Percentiles rank a stretch among this genome's conserved stretches.
phyloP scores from a whole-genome alignment of 768 basidiomycete species.

The Mycena chlorophos region DNA sequence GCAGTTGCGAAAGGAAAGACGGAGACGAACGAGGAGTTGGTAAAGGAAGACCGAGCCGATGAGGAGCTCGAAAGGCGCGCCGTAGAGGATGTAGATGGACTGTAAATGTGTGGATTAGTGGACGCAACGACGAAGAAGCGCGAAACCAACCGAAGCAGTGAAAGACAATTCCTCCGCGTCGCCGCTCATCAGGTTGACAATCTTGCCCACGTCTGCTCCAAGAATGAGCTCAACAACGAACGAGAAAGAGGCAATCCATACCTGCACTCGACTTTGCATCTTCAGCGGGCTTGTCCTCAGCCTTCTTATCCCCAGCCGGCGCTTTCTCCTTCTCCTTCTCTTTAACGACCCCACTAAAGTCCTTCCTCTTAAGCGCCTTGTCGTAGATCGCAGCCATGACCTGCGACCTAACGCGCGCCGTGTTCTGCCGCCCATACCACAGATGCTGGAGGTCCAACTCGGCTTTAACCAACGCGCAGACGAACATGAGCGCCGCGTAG shows the following conservation, averaged over 20 bases:
- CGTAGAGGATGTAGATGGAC: constrained; percentile 2
- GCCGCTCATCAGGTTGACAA: constrained; percentile 84
- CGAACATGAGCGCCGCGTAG: constrained; percentile 76
- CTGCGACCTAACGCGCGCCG: constrained; percentile 69
- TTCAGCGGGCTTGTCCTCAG: background rate
- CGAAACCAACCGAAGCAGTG: background rate
- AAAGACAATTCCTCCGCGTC: constrained; percentile 59
- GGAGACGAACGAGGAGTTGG: background rate
- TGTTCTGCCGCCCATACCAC: constrained; percentile 74
- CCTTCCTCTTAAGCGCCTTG: constrained; percentile 81
- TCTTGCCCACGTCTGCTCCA: constrained; percentile 69
- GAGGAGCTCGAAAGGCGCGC: background rate
- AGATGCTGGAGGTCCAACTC: constrained; percentile 67
- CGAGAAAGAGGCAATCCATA: background rate
- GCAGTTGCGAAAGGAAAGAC: background rate
- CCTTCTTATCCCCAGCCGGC: constrained; percentile 37
- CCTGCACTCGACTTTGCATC: constrained; percentile 2
- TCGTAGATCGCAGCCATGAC: constrained; percentile 87
- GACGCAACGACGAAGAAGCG: background rate
- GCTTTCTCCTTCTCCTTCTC: constrained; percentile 41
- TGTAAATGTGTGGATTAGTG: background rate
- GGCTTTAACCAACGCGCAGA: constrained; percentile 58
- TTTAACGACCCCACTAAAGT: constrained; percentile 74
- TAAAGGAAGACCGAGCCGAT: constrained; percentile 1
- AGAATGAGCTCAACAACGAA: background rate